Percentiles rank a stretch among this genome's conserved stretches.
Evolutionary conservation across 2,329 filamentous ascomycete genomes (phyloP).

Genomic region (Pleoardoris graminearum): DNA sequence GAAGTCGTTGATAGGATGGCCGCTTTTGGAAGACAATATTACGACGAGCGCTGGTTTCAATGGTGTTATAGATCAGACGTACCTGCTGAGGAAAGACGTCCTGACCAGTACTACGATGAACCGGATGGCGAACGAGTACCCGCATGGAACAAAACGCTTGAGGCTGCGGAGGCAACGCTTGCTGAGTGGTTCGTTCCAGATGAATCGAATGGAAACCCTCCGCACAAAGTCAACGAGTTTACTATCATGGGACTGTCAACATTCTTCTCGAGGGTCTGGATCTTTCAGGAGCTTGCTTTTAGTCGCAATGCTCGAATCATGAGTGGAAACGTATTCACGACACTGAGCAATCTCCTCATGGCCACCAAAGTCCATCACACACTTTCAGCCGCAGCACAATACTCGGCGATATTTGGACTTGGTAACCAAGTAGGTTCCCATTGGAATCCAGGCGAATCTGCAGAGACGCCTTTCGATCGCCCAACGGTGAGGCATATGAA

Average conservation of each 20-base stretch:
- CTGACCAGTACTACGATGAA: background rate
- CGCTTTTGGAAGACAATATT: background rate
- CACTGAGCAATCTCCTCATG: background rate
- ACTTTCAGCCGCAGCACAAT: background rate
- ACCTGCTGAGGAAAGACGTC: background rate
- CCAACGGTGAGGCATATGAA: background rate
- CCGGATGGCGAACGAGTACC: background rate
- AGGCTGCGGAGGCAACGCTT: background rate
- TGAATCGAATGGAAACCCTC: background rate
- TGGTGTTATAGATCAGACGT: slow-evolving; percentile 3
- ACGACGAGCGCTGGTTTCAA: slow-evolving; percentile 1
- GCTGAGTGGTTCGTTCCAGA: background rate
- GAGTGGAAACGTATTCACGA: background rate
- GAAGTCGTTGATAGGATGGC: background rate
- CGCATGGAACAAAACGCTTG: background rate
- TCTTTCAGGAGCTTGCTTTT: slow-evolving; percentile 3
- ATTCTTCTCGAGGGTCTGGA: background rate
- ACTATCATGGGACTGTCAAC: background rate
- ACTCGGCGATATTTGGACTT: background rate
- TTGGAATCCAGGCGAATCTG: slow-evolving; percentile 1
- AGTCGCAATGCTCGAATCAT: background rate
- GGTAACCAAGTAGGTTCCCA: background rate
- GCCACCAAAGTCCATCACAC: background rate
- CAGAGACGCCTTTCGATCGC: background rate
- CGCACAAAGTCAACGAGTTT: background rate